Percentiles rank a stretch among this genome's conserved stretches.
These are phyloP conservation scores for Beauveria rudraprayagi DNA, from an alignment of 2,329 filamentous ascomycete genomes.

Conservation along the genomic window DNA sequence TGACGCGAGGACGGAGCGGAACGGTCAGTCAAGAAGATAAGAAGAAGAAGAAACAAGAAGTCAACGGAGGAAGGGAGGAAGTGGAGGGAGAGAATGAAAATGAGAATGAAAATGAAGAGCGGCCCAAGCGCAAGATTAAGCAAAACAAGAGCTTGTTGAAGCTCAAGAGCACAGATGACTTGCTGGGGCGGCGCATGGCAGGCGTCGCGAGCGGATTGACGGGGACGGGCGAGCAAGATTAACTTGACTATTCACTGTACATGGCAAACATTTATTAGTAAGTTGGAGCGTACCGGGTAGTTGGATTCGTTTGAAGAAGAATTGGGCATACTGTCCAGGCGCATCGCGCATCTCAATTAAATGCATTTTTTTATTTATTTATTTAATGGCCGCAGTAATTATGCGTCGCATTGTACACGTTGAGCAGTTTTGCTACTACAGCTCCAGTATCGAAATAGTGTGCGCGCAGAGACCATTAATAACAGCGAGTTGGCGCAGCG, in stretches of 20 bases:
- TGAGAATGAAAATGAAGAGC: not conserved
- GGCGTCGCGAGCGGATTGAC: constrained; percentile 38
- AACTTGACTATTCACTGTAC: not conserved
- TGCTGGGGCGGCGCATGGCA: constrained; percentile 41
- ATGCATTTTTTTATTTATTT: no score
- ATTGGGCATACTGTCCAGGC: no score
- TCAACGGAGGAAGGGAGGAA: not conserved
- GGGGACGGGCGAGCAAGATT: constrained; percentile 28
- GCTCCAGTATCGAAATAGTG: no score
- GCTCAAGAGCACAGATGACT: constrained; percentile 40
- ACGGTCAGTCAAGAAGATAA: not conserved
- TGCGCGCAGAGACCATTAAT: no score
- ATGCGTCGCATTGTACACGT: no score
- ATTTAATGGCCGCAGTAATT: no score
- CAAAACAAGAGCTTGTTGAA: constrained; percentile 33
- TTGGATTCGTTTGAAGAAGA: no score
- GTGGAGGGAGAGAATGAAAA: not conserved
- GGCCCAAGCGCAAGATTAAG: constrained; percentile 9
- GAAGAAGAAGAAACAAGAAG: not conserved
- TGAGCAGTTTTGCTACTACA: no score
- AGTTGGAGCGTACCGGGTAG: no score
- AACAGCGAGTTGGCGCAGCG: no score
- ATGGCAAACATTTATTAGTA: not conserved
- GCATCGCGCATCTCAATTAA: no score
- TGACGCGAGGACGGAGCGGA: constrained; percentile 25